These are phyloP conservation scores for Eragrostis tef DNA, from an alignment of 202 grass and related monocot species.

Conservation along the genomic window DNA sequence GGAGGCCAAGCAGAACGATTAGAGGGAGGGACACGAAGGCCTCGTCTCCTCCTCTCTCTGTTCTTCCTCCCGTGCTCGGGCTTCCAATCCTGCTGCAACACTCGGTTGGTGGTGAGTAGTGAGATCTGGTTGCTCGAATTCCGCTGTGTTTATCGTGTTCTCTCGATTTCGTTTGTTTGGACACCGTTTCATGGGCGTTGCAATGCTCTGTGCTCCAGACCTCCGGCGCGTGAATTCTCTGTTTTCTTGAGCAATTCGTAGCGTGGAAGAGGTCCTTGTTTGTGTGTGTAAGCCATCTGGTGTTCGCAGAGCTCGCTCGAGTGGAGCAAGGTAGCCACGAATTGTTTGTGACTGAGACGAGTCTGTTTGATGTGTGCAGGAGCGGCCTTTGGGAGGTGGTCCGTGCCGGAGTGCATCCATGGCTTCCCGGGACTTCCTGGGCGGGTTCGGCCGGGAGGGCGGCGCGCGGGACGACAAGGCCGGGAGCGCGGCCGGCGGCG, in stretches of 20 bases:
- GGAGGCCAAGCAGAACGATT: conserved; percentile 46
- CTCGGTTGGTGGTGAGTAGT: neutral
- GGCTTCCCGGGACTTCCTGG: conserved; percentile 72
- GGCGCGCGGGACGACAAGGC: neutral
- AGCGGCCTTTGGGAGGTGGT: neutral
- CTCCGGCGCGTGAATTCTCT: conserved; percentile 15
- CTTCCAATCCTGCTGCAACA: neutral
- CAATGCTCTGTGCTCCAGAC: conserved; percentile 23
- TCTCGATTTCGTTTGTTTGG: neutral
- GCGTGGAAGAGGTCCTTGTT: neutral
- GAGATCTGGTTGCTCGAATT: conserved; percentile 20
- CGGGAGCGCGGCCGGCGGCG: conserved; percentile 30
- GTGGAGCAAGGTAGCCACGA: neutral
- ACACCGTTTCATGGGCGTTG: conserved; percentile 9
- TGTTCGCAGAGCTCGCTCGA: conserved; percentile 4
- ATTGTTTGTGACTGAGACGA: neutral
- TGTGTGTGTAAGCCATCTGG: conserved; percentile 3
- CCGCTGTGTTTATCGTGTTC: neutral
- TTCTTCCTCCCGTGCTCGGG: neutral
- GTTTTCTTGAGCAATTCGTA: neutral
- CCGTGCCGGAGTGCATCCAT: neutral
- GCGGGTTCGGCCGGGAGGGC: conserved; percentile 51
- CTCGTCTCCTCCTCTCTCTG: conserved; percentile 39
- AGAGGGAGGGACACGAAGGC: conserved; percentile 50
- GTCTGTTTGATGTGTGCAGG: neutral